phyloP scores from a whole-genome alignment of 2,329 filamentous ascomycete genomes.

The Cytospora schulzeri region DNA sequence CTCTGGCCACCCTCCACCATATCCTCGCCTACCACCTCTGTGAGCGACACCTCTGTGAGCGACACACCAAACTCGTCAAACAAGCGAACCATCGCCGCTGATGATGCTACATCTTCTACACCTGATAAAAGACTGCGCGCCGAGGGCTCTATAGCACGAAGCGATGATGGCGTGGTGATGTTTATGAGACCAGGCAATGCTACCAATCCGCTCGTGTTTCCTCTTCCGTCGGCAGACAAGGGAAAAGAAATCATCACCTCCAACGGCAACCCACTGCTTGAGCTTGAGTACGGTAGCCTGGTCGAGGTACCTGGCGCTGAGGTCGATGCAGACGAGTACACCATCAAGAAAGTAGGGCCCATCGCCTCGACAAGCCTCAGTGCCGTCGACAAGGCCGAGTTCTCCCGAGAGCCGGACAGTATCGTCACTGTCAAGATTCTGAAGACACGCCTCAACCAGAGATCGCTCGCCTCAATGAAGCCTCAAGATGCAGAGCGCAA shows the following conservation, averaged over 20 bases:
- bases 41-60: slow-evolving; percentile 34
- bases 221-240: slow-evolving; percentile 50
- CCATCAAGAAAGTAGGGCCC: slow-evolving; percentile 57
- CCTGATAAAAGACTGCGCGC: slow-evolving; percentile 47
- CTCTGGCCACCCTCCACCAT: slow-evolving; percentile 36
- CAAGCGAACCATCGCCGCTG: slow-evolving; percentile 53
- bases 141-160: slow-evolving; percentile 31
- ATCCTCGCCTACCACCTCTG: slow-evolving; percentile 29
- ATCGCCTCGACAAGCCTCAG: slow-evolving; percentile 59
- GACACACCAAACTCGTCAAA: slow-evolving; percentile 48
- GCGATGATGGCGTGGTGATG: slow-evolving; percentile 58
- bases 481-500: slow-evolving; percentile 55
- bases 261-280: slow-evolving; percentile 53
- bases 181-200: slow-evolving; percentile 51
- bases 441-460: slow-evolving; percentile 49
- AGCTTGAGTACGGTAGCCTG: slow-evolving; percentile 52
- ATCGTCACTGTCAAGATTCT: slow-evolving; percentile 64
- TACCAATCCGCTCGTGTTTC: slow-evolving; percentile 52
- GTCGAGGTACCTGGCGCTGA: slow-evolving; percentile 53
- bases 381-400: slow-evolving; percentile 57
- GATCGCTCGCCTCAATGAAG: slow-evolving; percentile 40
- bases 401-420: slow-evolving; percentile 54
- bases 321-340: slow-evolving; percentile 50
- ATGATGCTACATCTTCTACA: slow-evolving; percentile 40
- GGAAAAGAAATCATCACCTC: slow-evolving; percentile 50